These are phyloP conservation scores for Citeromyces hawaiiensis DNA, from an alignment of 1,139 yeast species.

Conservation along the genomic window DNA sequence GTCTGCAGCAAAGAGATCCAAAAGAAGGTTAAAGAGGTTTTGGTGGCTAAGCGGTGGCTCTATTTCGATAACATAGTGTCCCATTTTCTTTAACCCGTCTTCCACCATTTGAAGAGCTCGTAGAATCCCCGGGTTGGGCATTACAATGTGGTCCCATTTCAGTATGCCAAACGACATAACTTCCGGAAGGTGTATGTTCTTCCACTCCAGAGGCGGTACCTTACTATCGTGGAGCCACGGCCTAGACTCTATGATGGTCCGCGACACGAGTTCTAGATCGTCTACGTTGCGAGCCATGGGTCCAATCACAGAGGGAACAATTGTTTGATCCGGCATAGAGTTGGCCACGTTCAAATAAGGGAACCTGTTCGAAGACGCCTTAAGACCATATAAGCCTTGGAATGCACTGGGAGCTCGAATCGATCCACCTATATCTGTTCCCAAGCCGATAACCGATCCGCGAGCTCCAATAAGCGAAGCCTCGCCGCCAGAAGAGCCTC, in stretches of 20 bases:
- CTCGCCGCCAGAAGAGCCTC: conserved; percentile 60
- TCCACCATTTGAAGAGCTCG: conserved; percentile 23
- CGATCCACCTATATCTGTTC: conserved; percentile 56
- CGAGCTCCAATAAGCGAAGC: conserved; percentile 40
- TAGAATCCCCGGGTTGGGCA: conserved; percentile 36
- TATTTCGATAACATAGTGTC: conserved; percentile 30
- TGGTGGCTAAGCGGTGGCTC: conserved; percentile 22
- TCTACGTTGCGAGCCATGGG: conserved; percentile 45
- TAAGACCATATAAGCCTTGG: conserved; percentile 39
- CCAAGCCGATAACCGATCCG: conserved; percentile 38
- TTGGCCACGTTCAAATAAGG: conserved; percentile 38
- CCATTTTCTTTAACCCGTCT: conserved; percentile 16
- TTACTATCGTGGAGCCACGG: conserved; percentile 46
- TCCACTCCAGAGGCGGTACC: conserved; percentile 34
- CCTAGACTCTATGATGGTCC: conserved; percentile 32
- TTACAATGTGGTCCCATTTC: conserved; percentile 18
- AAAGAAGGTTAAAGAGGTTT: conserved; percentile 21
- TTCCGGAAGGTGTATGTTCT: conserved; percentile 17
- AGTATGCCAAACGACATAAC: conserved; percentile 19
- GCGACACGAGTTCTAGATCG: conserved; percentile 53
- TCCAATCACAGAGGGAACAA: conserved; percentile 40
- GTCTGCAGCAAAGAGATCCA: conserved; percentile 31
- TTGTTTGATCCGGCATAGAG: conserved; percentile 43
- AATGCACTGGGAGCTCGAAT: conserved; percentile 44
- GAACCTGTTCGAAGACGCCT: conserved; percentile 33